Base-by-base conservation (phyloP, 2,329 filamentous ascomycete species). In the Exophiala lecanii-corni region DNA sequence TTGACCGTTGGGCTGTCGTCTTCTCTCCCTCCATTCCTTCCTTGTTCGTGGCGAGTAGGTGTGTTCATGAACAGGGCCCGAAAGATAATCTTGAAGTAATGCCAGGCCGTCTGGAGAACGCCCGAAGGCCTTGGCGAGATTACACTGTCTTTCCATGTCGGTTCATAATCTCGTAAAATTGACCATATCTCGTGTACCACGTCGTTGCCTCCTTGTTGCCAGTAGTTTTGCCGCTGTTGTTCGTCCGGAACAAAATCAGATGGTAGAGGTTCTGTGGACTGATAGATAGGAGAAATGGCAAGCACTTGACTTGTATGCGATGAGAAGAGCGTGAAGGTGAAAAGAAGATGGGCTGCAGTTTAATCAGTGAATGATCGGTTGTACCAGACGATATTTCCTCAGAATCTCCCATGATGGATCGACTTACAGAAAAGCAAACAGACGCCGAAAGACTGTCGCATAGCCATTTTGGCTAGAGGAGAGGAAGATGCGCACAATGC, bases 41-140 rank as follows among this genome's bases (percentile, higher is more conserved):
- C 62, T 66, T 62, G 30, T 59, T 72, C 65, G 21, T 70, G 65
- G 28, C 70, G 62, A 12, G 69, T 62, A 1, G 79, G 79, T 1
- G 74, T 71, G 55, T 82, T 82, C 69, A 83, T 76, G 59, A 83
- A 84, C 13, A 85, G 64, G 20, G 81, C 65, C 35, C 76, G 74
- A 58, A 85, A 79, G 16, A 77, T 64, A 59, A 81, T 70, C 55
- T 78, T 77, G 28, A 74, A 72, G 58, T 84, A 84, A 66, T 84
- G 72, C 51, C 73, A 66, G 26, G 72, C 67, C 43, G 73, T 71
- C 28, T 75, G 76, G 4, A 82, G 47, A 23, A 84, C 58, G 20
- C 81, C 79, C 7, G 73, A 73, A 5, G 78, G 75, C 58, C 75
- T 78, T 12, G 45, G 60, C 10, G 45, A 38, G 7, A 41, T 41